Percentiles rank a stretch among this genome's conserved stretches.
Conservation (phyloP, 2,329 filamentous ascomycete species). For the Pseudogymnoascus sp. region DNA sequence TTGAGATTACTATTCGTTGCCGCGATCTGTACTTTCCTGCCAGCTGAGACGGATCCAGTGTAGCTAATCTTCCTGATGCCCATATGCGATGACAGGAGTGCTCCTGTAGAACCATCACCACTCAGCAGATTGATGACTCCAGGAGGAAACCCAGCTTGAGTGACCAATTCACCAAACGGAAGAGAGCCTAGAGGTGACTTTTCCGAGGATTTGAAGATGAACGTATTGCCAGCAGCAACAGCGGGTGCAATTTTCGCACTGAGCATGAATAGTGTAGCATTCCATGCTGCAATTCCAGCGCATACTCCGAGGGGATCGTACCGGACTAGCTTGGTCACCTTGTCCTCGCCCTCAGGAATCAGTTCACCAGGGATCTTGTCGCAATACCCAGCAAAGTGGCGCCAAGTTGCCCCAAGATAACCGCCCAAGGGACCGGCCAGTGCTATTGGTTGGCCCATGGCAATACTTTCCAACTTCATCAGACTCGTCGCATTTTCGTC, state of each 20-base stretch:
- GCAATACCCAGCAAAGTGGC: slow-evolving; percentile 51
- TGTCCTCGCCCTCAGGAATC: slow-evolving; percentile 52
- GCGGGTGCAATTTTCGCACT: slow-evolving; percentile 60
- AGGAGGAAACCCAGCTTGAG: slow-evolving; percentile 47
- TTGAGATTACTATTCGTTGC: slow-evolving; percentile 53
- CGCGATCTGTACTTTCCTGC: slow-evolving; percentile 43
- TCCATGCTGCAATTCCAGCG: slow-evolving; percentile 60
- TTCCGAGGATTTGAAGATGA: slow-evolving; percentile 67
- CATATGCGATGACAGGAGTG: slow-evolving; percentile 46
- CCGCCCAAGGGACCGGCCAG: slow-evolving; percentile 44
- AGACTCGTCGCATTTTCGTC: slow-evolving; percentile 53
- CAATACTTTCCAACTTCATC: slow-evolving; percentile 53
- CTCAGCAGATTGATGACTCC: slow-evolving; percentile 53
- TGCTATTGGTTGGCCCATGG: slow-evolving; percentile 46
- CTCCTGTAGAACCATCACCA: slow-evolving; percentile 43
- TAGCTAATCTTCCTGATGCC: slow-evolving; percentile 55
- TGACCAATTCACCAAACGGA: slow-evolving; percentile 43
- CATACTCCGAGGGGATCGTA: slow-evolving; percentile 58
- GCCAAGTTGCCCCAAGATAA: slow-evolving; percentile 47
- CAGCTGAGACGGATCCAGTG: slow-evolving; percentile 51
- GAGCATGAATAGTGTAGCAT: slow-evolving; percentile 61
- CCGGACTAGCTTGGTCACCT: slow-evolving; percentile 56
- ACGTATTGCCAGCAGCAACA: slow-evolving; percentile 63
- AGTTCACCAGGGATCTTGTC: slow-evolving; percentile 45
- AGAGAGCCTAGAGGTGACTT: slow-evolving; percentile 54